Evolutionary conservation across 2,329 filamentous ascomycete genomes (phyloP).

Genomic region (Lachnum nothofagi): DNA sequence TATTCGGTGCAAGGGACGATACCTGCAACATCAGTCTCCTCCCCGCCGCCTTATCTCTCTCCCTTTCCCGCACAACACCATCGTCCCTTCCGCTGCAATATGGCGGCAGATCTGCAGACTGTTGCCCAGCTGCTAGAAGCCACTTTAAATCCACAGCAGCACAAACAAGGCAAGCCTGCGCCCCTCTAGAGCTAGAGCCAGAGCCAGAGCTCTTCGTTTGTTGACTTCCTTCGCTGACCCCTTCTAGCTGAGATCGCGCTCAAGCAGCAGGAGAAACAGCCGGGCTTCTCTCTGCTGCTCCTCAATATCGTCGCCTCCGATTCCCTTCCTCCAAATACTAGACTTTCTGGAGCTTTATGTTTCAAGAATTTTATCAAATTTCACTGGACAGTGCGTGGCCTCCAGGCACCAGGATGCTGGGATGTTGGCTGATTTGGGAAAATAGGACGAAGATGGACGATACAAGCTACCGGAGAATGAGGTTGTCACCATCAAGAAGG

Average conservation of each 20-base stretch:
- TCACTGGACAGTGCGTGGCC: slow-evolving; percentile 71
- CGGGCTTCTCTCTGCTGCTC: slow-evolving; percentile 80
- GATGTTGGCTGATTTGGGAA: slow-evolving; percentile 11
- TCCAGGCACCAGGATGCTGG: not conserved
- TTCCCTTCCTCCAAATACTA: slow-evolving; percentile 67
- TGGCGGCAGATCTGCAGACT: slow-evolving; percentile 56
- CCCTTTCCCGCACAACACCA: slow-evolving; percentile 3
- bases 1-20: no score
- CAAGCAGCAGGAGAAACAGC: slow-evolving; percentile 72
- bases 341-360: slow-evolving; percentile 81
- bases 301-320: slow-evolving; percentile 84
- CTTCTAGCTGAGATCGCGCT: slow-evolving; percentile 72
- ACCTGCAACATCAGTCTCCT: no score
- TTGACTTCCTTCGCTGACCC: slow-evolving; percentile 21
- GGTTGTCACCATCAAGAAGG: slow-evolving; percentile 85
- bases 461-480: slow-evolving; percentile 82
- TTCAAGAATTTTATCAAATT: slow-evolving; percentile 98
- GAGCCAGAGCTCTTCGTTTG: slow-evolving; percentile 1
- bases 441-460: slow-evolving; percentile 79
- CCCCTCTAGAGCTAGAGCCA: slow-evolving; percentile 1
- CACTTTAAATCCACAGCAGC: slow-evolving; percentile 80
- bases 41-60: not conserved
- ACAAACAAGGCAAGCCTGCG: slow-evolving; percentile 72
- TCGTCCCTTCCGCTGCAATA: slow-evolving; percentile 30
- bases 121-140: slow-evolving; percentile 83